phyloP scores from a whole-genome alignment of 1,284 basidiomycete genomes.

The Ganoderma meredithae region DNA sequence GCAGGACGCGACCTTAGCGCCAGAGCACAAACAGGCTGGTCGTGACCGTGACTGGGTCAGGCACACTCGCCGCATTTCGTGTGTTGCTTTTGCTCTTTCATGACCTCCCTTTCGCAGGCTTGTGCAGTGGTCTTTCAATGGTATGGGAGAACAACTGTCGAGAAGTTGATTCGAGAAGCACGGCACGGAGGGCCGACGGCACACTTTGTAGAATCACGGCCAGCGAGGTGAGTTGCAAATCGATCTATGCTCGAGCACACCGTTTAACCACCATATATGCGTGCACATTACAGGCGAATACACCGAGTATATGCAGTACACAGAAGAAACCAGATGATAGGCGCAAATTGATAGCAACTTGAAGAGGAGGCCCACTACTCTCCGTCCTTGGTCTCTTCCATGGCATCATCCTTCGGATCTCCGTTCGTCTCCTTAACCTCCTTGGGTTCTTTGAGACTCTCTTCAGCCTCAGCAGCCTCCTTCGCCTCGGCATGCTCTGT shows the following conservation, averaged over 20 bases:
- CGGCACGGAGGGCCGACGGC: constrained; percentile 1
- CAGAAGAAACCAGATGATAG: not conserved
- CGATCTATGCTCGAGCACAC: not conserved
- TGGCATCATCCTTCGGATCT: constrained; percentile 11
- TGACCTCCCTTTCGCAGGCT: not conserved
- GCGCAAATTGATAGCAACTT: not conserved
- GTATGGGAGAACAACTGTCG: not conserved
- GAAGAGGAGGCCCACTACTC: constrained; percentile 3
- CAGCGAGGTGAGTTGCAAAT: not conserved
- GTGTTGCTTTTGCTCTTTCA: not conserved
- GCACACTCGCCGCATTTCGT: not conserved
- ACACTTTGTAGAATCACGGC: not conserved
- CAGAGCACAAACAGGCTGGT: not conserved
- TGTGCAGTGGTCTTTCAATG: not conserved
- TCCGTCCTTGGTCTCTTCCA: constrained; percentile 28
- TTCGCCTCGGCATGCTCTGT: constrained; percentile 19
- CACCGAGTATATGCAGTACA: not conserved
- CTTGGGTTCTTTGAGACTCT: constrained; percentile 8
- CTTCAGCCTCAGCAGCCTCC: constrained; percentile 15
- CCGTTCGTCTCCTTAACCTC: constrained; percentile 10
- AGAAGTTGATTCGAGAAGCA: constrained; percentile 1
- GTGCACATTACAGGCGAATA: not conserved
- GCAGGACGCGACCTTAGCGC: constrained; percentile 4
- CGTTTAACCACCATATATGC: not conserved
- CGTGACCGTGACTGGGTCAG: not conserved